Evolutionary conservation across 176 grass and related monocot genomes (phyloP), one percentile per base, ranked within the genome.

Genomic region (Musa acuminata): DNA sequence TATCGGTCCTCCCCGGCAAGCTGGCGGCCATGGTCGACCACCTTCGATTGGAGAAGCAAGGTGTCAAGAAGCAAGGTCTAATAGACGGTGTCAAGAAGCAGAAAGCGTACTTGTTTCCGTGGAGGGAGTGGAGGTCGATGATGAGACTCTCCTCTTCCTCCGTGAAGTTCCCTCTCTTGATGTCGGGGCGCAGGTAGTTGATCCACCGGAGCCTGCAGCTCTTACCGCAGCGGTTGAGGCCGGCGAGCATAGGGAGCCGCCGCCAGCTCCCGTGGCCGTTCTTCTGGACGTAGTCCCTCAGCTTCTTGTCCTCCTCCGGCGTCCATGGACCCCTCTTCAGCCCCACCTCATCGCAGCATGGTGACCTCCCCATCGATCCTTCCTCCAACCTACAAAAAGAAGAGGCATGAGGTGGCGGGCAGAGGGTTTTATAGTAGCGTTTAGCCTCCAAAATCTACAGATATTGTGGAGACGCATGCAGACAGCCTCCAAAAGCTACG

Each of bases 161-260:
- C 4, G 83, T 80, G 77, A 84, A 84, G 43, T 82, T 82, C 25
- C 80, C 80, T 11, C 80, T 72, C 67, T 87, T 89, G 65, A 97
- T 87, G 84, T 93, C 83, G 9, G 94, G 94, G 8, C 90, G 87
- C 79, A 96, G 90, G 79, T 96, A 87, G 80, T 96, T 96, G 1
- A 84, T 87, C 92, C 92, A 96, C 64, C 92, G 84, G 78, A 96
- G 87, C 0, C 92, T 87, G 83, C 92, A 96, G 75, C 92, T 96
- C 87, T 96, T 96, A 58, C 93, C 93, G 71, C 93, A 96, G 17
- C 90, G 83, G 23, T 73, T 73, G 13, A 68, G 65, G 1, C 65
- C 65, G 11, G 65, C 65, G 26, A 68, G 65, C 65, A 49, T 68
- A 13, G 65, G 65, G 13, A 68, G 65, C 65, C 24, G 29, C 13